Evolutionary conservation across 805 yeast genomes (phyloP).

Genomic region (Kazachstania viticola): DNA sequence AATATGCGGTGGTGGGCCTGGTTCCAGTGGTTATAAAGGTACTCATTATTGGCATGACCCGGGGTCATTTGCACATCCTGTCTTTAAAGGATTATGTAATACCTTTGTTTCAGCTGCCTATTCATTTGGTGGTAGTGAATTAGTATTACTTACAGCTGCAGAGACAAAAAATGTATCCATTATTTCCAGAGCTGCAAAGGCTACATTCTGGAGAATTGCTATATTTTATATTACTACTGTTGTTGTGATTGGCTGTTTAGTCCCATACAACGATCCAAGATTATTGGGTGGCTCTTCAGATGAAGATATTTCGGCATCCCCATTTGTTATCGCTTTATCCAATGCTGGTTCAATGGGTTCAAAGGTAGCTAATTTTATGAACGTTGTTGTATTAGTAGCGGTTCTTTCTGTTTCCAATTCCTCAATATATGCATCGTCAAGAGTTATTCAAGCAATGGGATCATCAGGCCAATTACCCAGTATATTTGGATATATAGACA

Average conservation of each 20-base stretch:
- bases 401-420: conserved; percentile 51
- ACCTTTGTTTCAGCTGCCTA: conserved; percentile 55
- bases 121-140: conserved; percentile 62
- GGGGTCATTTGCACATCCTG: conserved; percentile 41
- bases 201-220: conserved; percentile 51
- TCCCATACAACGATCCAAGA: conserved; percentile 37
- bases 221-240: conserved; percentile 45
- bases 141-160: conserved; percentile 62
- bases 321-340: conserved; percentile 49
- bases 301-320: conserved; percentile 35
- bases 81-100: conserved; percentile 35
- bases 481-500: conserved; percentile 36
- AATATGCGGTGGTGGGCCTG: conserved; percentile 37
- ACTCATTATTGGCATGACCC: conserved; percentile 37
- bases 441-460: conserved; percentile 41
- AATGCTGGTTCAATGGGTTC: conserved; percentile 41
- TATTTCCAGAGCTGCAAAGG: conserved; percentile 62
- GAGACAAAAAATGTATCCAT: conserved; percentile 47
- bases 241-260: conserved; percentile 47
- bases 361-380: conserved; percentile 43
- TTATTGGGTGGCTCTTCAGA: conserved; percentile 41
- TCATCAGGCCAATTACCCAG: conserved; percentile 41
- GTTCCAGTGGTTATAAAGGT: conserved; percentile 4
- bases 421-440: conserved; percentile 50
- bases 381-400: conserved; percentile 45